Conservation (phyloP, 2,329 filamentous ascomycete genomes). For the Aspergillus quadricinctus region DNA sequence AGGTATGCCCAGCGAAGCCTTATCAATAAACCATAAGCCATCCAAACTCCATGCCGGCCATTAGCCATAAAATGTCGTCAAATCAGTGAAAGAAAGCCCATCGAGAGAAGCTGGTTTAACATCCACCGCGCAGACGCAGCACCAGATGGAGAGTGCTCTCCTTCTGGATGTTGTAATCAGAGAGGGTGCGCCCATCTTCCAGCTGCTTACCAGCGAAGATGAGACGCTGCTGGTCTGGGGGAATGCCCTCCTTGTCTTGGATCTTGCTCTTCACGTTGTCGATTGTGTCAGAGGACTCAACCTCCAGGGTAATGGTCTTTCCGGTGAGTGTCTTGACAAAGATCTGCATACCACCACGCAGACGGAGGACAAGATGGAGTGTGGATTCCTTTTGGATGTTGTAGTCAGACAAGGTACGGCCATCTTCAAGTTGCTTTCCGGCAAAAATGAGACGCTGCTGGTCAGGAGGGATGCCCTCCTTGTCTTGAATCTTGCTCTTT, state of each 20-base stretch:
- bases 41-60: slow-evolving; percentile 38
- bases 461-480: slow-evolving; percentile 85
- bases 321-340: slow-evolving; percentile 80
- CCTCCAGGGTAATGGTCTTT: slow-evolving; percentile 66
- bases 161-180: slow-evolving; percentile 56
- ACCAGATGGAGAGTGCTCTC: slow-evolving; percentile 63
- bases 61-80: slow-evolving; percentile 25
- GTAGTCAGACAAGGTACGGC: slow-evolving; percentile 87
- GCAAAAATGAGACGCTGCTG: slow-evolving; percentile 93
- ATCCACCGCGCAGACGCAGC: slow-evolving; percentile 40
- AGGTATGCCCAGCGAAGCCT: slow-evolving; percentile 21
- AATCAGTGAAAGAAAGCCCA: slow-evolving; percentile 13
- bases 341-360: slow-evolving; percentile 80
- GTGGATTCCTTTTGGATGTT: slow-evolving; percentile 94
- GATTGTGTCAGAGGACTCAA: slow-evolving; percentile 65
- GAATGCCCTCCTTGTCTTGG: slow-evolving; percentile 78
- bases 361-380: slow-evolving; percentile 72
- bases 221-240: slow-evolving; percentile 65
- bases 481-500: slow-evolving; percentile 80
- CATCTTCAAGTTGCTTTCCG: slow-evolving; percentile 90
- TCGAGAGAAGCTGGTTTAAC: slow-evolving; percentile 24
- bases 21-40: slow-evolving; percentile 21
- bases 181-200: slow-evolving; percentile 48
- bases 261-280: slow-evolving; percentile 70
- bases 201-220: slow-evolving; percentile 68